Base-by-base conservation (phyloP, 179 eudicot species). In the Carnegiea gigantea region DNA sequence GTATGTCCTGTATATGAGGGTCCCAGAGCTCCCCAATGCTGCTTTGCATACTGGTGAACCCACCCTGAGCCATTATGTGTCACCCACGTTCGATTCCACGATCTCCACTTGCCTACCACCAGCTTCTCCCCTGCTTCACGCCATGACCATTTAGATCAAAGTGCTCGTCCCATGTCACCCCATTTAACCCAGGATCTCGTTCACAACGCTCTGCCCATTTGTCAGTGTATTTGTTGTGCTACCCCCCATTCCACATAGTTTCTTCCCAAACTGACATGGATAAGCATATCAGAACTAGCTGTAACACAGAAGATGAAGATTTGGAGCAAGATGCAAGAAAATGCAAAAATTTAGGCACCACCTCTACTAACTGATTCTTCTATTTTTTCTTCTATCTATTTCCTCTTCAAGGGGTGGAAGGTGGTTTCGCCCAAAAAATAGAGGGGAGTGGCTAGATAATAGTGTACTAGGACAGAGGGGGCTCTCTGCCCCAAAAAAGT, bases 91-190 rank as follows among this genome's bases (percentile, higher is more conserved):
- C 94, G 89, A 82, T 93, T 95, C 98, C 98, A 95, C 13, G 87
- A 30, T 93, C 97, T 18, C 93, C 95, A 26, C 80, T 90, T 89
- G 2, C 98, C 98, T 78, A 86, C 98, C 98, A 95, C 97, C 98
- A 95, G 21, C 90, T 91, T 88, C 92, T 97, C 70, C 98, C 98
- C 70, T 95, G 98, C 83, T 95, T 95, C 26, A 93, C 90, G 5
- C 98, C 97, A 9, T 90, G 87, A 6, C 86, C 84, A 26, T 90
- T 78, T 6, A 79, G 81, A 67, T 92, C 91, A 17, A 93, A 93
- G 87, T 91, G 44, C 79, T 95, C 98, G 48, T 93, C 98, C 98
- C 98, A 95, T 87, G 85, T 95, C 98, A 26, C 98, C 98, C 98
- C 98, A 95, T 88, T 91, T 95, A 20, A 91, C 74, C 98, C 98